Evolutionary conservation across 2,329 filamentous ascomycete genomes (phyloP), one percentile per base, ranked within the genome.

Genomic region (Teratosphaeria zuluensis): DNA sequence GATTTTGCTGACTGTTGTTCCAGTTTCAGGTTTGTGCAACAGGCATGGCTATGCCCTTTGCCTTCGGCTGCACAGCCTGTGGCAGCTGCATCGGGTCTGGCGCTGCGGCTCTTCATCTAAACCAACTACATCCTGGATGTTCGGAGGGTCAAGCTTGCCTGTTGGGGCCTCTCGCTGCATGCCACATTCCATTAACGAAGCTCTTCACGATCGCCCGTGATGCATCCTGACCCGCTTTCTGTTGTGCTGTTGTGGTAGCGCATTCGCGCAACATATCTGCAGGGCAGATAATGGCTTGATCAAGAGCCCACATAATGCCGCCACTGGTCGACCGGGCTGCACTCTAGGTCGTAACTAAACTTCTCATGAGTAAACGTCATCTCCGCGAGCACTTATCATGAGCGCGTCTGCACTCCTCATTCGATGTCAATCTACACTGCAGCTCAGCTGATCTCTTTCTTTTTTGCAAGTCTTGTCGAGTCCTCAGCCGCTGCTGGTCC

Each of bases 381-480:
- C n/a, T 48, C 56, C 56, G 56, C 21, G 19, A 46, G 16, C 14
- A 56, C 38, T 38, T 30, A 38, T 53, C 51, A 53, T 16, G 51
- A 48, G 28, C 51, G 51, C 51, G 19, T 31, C 28, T 53, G 28
- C 28, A 31, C 31, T 31, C 51, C 51, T 53, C 51, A 53, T 31
- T 33, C 30, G 31, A 31, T 53, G 19, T 28, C 21, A 14, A 54
- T 48, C 42, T 48, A 21, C 42, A 19, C 42, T 48, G 42, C 42
- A 48, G 19, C 42, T 48, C 42, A 19, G 57, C 57, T 55, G 57
- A 58, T 58, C 57, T 16, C 30, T 55, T 28, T 33, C 53, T 16
- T 33, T 33, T n/a, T 11, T 8, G 24, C 31, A 48, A 48, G 42
- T 48, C 16, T 48, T 48, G 42, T 48, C 42, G 42, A 48, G 42